A percentile compares a stretch with the other conserved stretches of the same genome.
These are phyloP conservation scores for Cryphonectria naterciae DNA, from an alignment of 2,329 filamentous ascomycete genomes.

Conservation along the genomic window DNA sequence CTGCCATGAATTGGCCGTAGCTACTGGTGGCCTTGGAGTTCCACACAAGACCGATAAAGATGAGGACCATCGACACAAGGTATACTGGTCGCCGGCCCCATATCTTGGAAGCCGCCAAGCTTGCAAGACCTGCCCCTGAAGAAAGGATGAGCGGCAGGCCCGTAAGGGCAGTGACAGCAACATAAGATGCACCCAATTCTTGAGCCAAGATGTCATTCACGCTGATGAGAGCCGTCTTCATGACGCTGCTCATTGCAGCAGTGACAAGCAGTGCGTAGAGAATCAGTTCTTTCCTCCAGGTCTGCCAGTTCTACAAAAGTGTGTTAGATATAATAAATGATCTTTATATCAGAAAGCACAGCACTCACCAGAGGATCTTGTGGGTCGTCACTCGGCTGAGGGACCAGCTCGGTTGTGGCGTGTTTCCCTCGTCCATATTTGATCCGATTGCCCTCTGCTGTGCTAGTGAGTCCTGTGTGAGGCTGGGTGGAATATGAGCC, in stretches of 20 bases:
- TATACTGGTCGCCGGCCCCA: slow-evolving; percentile 60
- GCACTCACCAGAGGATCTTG: slow-evolving; percentile 57
- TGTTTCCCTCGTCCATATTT: slow-evolving; percentile 53
- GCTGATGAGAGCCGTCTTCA: slow-evolving; percentile 58
- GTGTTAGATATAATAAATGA: slow-evolving; percentile 15
- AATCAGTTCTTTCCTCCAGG: slow-evolving; percentile 57
- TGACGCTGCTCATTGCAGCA: slow-evolving; percentile 51
- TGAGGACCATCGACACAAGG: slow-evolving; percentile 47
- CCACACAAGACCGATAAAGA: slow-evolving; percentile 57
- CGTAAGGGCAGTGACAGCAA: slow-evolving; percentile 53
- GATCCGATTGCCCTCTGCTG: slow-evolving; percentile 44
- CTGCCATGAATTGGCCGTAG: slow-evolving; percentile 53
- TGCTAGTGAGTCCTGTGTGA: slow-evolving; percentile 34
- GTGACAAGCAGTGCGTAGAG: slow-evolving; percentile 52
- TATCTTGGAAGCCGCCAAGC: slow-evolving; percentile 48
- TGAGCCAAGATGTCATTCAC: slow-evolving; percentile 50
- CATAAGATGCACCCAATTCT: slow-evolving; percentile 51
- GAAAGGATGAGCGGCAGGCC: slow-evolving; percentile 58
- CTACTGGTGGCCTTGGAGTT: slow-evolving; percentile 48
- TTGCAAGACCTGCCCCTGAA: slow-evolving; percentile 48
- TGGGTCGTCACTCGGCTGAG: slow-evolving; percentile 59
- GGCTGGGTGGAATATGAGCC: slow-evolving; percentile 26
- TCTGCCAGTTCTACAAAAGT: slow-evolving; percentile 55
- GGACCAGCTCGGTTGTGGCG: slow-evolving; percentile 51
- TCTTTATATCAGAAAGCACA: not conserved